Evolutionary conservation across 2,329 filamentous ascomycete genomes (phyloP), one percentile per base, ranked within the genome.

Genomic region (Cladosporium sp.): DNA sequence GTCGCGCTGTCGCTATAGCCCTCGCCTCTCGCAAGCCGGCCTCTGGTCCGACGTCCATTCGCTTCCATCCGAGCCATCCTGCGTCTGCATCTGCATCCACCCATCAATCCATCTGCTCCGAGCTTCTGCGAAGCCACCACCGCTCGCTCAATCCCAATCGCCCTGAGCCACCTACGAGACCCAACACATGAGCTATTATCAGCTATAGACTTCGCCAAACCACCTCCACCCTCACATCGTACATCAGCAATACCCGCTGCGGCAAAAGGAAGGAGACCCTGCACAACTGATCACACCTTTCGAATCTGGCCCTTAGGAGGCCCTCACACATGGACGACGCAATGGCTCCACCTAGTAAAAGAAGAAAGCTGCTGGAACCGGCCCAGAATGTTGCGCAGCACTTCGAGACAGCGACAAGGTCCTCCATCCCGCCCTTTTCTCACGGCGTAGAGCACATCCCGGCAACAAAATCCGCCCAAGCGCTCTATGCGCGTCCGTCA

Each of bases 1-100:
- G 16, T 23, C 56, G 56, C 11, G 29, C 57, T 62, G 62, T 65
- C 55, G 62, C 31, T 40, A 49, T 31, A 65, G 21, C 21, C 11
- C 11, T 21, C 59, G 11, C 57, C 33, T 46, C 44, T 59, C 67
- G 60, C 52, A 55, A 64, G 70, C 68, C 70, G 72, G 72, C 71
- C 69, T 73, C 67, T 66, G 64, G 67, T 71, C 71, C 72, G 70
- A 67, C 70, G 72, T 74, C 69, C 73, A 69, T 65, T 75, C 73
- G 72, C 72, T 74, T 65, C 67, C 64, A 37, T n/a, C n/a, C n/a
- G n/a, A n/a, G n/a, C n/a, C n/a, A n/a, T 52, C 7, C 37, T 66
- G 52, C 37, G 18, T 44, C 37, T 44, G 37, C 52, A 53, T 60
- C 65, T 66, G 52, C 49, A 14, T 35, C 55, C 33, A 11, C 12